phyloP scores from a whole-genome alignment of 78 protist genomes.

The Polysphondylium violaceum region DNA sequence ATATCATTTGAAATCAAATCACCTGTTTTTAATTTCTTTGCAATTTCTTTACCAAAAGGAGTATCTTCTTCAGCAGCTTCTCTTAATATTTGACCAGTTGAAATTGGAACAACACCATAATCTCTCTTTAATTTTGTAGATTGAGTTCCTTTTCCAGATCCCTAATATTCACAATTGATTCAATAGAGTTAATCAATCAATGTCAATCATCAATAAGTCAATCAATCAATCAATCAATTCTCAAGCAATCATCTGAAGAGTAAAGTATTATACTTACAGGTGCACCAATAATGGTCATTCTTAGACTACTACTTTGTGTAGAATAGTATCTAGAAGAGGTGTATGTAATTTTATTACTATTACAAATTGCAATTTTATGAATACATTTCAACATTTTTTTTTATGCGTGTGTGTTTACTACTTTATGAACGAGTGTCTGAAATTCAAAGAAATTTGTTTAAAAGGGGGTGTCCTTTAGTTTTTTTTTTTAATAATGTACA shows the following conservation, averaged over 20 bases:
- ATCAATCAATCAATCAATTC: neutral
- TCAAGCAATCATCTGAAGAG: neutral
- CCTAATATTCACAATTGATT: no score
- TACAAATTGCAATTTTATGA: no score
- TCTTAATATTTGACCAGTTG: constrained; percentile 79
- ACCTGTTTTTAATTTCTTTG: constrained; percentile 38
- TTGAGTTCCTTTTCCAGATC: constrained; percentile 85
- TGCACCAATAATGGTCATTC: constrained; percentile 72
- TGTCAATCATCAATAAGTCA: neutral
- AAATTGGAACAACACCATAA: constrained; percentile 60
- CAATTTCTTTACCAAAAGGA: constrained; percentile 43
- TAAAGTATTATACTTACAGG: constrained; percentile 19
- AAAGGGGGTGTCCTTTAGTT: no score
- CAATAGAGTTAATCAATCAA: neutral
- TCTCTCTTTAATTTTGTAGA: constrained; percentile 72
- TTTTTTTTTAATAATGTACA: neutral
- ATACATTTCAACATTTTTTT: no score
- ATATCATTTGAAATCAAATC: constrained; percentile 73
- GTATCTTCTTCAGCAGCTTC: constrained; percentile 34
- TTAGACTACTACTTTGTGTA: neutral
- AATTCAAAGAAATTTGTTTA: no score
- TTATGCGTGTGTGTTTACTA: no score
- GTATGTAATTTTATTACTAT: neutral
- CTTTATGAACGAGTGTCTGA: no score
- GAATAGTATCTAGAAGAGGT: neutral